phyloP scores from a whole-genome alignment of 345 rosid genomes.

The Euphorbia tirucalli region DNA sequence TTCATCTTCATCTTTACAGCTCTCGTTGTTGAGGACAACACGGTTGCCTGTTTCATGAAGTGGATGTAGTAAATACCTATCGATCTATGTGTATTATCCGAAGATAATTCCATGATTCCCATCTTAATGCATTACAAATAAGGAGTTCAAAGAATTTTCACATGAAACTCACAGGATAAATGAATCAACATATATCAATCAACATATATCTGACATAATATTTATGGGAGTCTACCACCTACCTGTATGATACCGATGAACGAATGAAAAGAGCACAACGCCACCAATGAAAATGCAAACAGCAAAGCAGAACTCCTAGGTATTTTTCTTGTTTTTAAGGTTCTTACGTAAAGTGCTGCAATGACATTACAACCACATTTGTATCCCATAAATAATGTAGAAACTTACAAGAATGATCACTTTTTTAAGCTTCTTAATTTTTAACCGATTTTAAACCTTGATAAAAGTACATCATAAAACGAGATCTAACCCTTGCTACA shows the following conservation, averaged over 20 bases:
- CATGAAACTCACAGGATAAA: not conserved
- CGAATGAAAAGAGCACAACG: conserved; percentile 62
- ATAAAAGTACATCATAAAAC: too few relatives aligned
- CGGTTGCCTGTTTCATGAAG: not conserved
- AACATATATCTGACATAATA: too few relatives aligned
- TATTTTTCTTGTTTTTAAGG: conserved; percentile 60
- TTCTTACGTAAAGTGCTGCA: conserved; percentile 66
- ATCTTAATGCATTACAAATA: not conserved
- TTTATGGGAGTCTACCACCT: not conserved
- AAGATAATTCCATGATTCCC: not conserved
- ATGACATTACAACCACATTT: not conserved
- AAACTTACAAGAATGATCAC: not conserved
- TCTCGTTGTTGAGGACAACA: conserved; percentile 22
- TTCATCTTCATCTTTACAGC: conserved; percentile 87
- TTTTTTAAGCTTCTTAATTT: not conserved
- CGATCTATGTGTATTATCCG: too few relatives aligned
- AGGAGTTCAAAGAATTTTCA: not conserved
- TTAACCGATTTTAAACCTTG: not conserved
- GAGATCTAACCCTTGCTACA: too few relatives aligned
- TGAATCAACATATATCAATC: too few relatives aligned
- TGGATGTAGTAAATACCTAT: not conserved
- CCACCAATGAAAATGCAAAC: conserved; percentile 61
- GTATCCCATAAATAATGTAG: not conserved
- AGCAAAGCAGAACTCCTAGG: conserved; percentile 67
- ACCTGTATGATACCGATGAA: conserved; percentile 90